These are phyloP conservation scores for Colletotrichum tamarilloi DNA, from an alignment of 2,329 filamentous ascomycete genomes.

Conservation along the genomic window DNA sequence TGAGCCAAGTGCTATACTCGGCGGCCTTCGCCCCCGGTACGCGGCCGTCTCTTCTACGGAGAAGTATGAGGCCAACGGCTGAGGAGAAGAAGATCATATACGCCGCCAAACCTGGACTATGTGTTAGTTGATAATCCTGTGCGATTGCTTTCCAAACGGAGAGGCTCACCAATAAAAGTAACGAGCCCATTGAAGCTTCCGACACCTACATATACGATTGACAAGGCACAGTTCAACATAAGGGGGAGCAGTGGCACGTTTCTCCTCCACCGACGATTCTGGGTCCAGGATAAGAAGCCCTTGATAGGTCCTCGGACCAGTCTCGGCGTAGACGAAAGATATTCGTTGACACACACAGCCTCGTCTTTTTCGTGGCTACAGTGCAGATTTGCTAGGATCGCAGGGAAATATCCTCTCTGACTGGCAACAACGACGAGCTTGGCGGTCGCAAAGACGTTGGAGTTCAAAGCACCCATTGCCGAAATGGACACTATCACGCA, in stretches of 20 bases:
- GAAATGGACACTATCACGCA: constrained; percentile 52
- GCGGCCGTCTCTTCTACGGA: constrained; percentile 38
- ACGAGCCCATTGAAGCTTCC: constrained; percentile 42
- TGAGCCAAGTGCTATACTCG: constrained; percentile 39
- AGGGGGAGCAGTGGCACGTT: constrained; percentile 39
- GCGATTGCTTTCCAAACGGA: neutral
- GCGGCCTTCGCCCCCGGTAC: constrained; percentile 27
- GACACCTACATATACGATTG: constrained; percentile 40
- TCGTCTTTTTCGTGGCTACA: constrained; percentile 42
- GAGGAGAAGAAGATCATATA: constrained; percentile 41
- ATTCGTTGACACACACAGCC: constrained; percentile 39
- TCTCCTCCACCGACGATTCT: constrained; percentile 38
- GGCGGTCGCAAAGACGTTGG: constrained; percentile 56
- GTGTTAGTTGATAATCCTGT: constrained; percentile 1
- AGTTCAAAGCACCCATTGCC: constrained; percentile 54
- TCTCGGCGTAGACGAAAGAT: constrained; percentile 34
- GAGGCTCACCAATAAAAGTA: constrained; percentile 39
- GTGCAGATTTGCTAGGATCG: constrained; percentile 41
- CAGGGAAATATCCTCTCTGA: constrained; percentile 43
- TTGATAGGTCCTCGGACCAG: constrained; percentile 36
- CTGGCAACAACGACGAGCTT: constrained; percentile 52
- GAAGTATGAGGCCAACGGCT: constrained; percentile 40
- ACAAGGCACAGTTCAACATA: constrained; percentile 39
- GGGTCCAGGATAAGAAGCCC: constrained; percentile 39
- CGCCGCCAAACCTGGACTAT: constrained; percentile 38